Conservation (phyloP, 2,329 filamentous ascomycete species). For the Aspergillaceae sp. region DNA sequence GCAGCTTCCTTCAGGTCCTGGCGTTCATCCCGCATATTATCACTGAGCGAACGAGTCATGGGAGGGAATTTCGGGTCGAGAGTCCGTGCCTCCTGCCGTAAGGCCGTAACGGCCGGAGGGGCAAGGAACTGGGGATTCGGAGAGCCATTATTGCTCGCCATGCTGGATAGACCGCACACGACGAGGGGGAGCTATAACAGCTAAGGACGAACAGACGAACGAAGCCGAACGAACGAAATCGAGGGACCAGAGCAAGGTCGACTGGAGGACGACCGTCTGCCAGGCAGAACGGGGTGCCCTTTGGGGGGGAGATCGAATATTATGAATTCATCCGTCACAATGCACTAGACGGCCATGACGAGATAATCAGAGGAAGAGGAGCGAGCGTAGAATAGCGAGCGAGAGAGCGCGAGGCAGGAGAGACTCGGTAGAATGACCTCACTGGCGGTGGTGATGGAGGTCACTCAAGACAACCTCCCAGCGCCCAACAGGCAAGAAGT, state of each 20-base stretch:
- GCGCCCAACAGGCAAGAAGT: no score
- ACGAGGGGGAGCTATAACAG: slow-evolving; percentile 1
- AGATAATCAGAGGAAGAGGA: slow-evolving; percentile 8
- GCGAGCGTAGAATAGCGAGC: slow-evolving; percentile 1
- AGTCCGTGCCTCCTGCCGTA: slow-evolving; percentile 36
- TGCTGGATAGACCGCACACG: slow-evolving; percentile 19
- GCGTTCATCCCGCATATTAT: slow-evolving; percentile 85
- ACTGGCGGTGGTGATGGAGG: background rate
- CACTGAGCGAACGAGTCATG: slow-evolving; percentile 62
- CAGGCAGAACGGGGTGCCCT: slow-evolving; percentile 38
- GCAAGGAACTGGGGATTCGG: slow-evolving; percentile 33
- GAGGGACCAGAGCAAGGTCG: slow-evolving; percentile 14
- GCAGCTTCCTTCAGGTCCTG: slow-evolving; percentile 92
- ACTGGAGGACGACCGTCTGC: slow-evolving; percentile 27
- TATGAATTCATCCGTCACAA: slow-evolving; percentile 33
- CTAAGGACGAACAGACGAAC: background rate
- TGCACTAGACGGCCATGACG: slow-evolving; percentile 31
- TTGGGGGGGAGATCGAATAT: slow-evolving; percentile 17
- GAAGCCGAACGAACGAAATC: slow-evolving; percentile 4
- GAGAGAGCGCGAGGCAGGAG: slow-evolving; percentile 5
- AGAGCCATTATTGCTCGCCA: slow-evolving; percentile 33
- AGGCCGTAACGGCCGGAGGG: slow-evolving; percentile 36
- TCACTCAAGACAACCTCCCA: background rate
- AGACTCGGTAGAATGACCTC: background rate
- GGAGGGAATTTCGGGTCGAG: slow-evolving; percentile 24